Evolutionary conservation across 192 early-diverging fungal genomes (phyloP), one percentile per base, ranked within the genome.

Genomic region (Dispira parvispora): DNA sequence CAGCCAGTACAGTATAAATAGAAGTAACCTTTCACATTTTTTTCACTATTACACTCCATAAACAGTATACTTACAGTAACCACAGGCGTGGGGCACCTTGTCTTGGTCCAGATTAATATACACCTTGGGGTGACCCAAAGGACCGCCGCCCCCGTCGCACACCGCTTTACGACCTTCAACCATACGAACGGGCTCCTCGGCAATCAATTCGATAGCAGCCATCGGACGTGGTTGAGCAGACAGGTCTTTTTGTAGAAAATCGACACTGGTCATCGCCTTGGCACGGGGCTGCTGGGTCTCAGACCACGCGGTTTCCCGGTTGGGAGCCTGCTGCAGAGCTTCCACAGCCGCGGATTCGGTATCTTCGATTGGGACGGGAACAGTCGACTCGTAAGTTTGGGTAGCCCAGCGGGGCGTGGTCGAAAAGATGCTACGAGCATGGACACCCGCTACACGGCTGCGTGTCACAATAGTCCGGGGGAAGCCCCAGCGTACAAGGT

Each of bases 81-180:
- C 82, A 65, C 91, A 93, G 57, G 84, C 69, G 64, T 88, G 79
- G 61, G 87, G 66, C 45, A 68, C 68, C 58, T 70, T 71, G 16
- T 74, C 68, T 62, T 78, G 71, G 60, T 62, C 86, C 69, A 97
- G 80, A 73, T 94, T 94, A 68, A 97, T 88, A 75, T 86, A 97
- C 25, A 97, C 88, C 67, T 86, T 87, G 23, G 94, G 94, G 67
- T 97, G 94, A 42, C 94, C 94, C 38, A 97, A 77, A 45, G 90
- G 70, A 63, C 92, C 94, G 52, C 85, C 92, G 80, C 89, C 94
- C 63, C 94, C 94, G 65, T 97, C 82, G 67, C 94, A 97, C 66
- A 79, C 75, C 43, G 85, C 88, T 65, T 81, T 68, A 21, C 89
- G 84, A 42, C 76, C 75, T 21, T 84, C 75, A 20, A 94, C 84